Evolutionary conservation across 176 grass and related monocot species (phyloP).

Genomic region (Melocanna baccifera): DNA sequence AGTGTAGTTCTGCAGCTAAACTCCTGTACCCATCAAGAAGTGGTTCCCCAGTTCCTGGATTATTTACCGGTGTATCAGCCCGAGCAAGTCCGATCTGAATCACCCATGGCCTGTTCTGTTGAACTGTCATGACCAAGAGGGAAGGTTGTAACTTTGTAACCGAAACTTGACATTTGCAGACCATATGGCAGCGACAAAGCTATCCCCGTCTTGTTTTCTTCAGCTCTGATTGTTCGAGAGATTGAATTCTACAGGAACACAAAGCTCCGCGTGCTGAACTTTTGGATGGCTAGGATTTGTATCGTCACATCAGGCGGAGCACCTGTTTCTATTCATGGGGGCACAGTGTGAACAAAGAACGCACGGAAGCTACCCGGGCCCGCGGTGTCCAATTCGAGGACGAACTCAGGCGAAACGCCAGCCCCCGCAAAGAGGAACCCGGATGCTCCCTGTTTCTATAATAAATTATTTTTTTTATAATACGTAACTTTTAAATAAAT

Average conservation of each 20-base stretch:
- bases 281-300: background rate
- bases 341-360: background rate
- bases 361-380: background rate
- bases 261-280: background rate
- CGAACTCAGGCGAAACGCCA: background rate
- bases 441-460: too few species aligned
- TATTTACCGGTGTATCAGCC: too few species aligned
- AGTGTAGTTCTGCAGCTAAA: too few species aligned
- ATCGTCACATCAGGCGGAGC: background rate
- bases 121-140: background rate
- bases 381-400: background rate
- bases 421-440: background rate
- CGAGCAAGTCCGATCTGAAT: background rate
- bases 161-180: background rate
- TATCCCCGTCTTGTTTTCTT: background rate
- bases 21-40: too few species aligned
- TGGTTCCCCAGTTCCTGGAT: background rate
- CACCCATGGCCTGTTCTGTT: background rate
- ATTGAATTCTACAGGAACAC: background rate
- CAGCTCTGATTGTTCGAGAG: background rate
- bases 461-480: too few species aligned
- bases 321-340: background rate
- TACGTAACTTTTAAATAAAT: too few species aligned
- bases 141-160: too few species aligned
- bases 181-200: background rate